Evolutionary conservation across 176 grass and related monocot genomes (phyloP).

Genomic region (Hsuehochloa calcarea): DNA sequence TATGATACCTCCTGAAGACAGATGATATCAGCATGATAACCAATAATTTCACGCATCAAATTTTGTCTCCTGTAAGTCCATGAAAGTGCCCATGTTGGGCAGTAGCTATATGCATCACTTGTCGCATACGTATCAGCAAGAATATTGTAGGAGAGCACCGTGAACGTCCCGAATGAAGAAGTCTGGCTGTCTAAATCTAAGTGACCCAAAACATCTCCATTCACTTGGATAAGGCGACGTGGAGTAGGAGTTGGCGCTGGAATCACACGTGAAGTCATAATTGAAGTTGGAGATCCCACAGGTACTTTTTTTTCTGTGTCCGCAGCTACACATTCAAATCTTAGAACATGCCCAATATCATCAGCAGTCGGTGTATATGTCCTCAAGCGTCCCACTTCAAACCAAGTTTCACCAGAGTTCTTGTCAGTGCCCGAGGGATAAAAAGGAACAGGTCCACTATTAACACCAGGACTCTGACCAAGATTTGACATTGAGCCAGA

Average conservation of each 20-base stretch:
- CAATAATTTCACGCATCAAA: conserved; percentile 95
- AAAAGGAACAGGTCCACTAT: conserved; percentile 51
- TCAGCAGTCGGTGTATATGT: conserved; percentile 89
- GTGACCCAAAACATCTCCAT: conserved; percentile 62
- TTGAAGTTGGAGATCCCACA: conserved; percentile 55
- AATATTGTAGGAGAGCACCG: conserved; percentile 97
- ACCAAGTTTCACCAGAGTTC: conserved; percentile 86
- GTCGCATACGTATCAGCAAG: conserved; percentile 91
- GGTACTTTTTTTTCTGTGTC: conserved; percentile 62
- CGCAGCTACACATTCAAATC: conserved; percentile 82
- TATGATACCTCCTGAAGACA: conserved; percentile 96
- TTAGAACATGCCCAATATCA: conserved; percentile 96
- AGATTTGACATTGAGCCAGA: conserved; percentile 58
- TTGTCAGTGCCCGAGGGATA: conserved; percentile 61
- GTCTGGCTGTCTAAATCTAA: conserved; percentile 67
- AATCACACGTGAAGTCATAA: conserved; percentile 95
- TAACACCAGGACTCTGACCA: conserved; percentile 56
- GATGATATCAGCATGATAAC: conserved; percentile 97
- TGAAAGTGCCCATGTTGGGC: conserved; percentile 95
- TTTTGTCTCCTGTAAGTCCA: conserved; percentile 98
- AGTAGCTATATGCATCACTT: conserved; percentile 88
- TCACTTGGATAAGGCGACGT: conserved; percentile 83
- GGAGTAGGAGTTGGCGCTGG: conserved; percentile 93
- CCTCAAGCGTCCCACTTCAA: conserved; percentile 68
- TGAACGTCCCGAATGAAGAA: conserved; percentile 73